A percentile compares a stretch with the other conserved stretches of the same genome.
Evolutionary conservation across 148 eudicot species (phyloP).

Genomic region (Pouteria glomerata): DNA sequence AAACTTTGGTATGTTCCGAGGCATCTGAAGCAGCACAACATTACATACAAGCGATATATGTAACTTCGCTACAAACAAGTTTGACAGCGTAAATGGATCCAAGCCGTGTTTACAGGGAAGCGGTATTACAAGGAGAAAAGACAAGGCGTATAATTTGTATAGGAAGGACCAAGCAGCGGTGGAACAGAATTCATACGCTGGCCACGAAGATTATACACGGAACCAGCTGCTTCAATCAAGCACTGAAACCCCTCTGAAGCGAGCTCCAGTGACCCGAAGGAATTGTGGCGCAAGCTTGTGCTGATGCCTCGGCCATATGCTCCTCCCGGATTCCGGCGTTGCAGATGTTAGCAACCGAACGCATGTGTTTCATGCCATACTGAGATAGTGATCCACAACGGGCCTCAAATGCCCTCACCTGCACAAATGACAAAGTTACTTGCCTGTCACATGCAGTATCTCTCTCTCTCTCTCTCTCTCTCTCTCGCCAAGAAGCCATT

Average conservation of each 20-base stretch:
- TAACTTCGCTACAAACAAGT: background rate
- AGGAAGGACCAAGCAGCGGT: background rate
- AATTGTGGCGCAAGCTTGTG: constrained; percentile 69
- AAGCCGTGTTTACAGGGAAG: constrained; percentile 7
- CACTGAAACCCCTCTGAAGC: constrained; percentile 74
- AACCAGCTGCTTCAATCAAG: constrained; percentile 27
- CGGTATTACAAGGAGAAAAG: background rate
- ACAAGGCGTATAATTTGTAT: background rate
- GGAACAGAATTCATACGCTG: background rate
- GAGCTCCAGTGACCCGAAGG: constrained; percentile 87
- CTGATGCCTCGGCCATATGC: constrained; percentile 79
- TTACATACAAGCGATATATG: too few species aligned
- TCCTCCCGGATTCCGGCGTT: constrained; percentile 63
- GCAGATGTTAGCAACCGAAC: constrained; percentile 86
- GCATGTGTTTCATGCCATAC: constrained; percentile 99
- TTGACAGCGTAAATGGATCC: background rate
- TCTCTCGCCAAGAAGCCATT: too few species aligned
- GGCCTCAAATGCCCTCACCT: constrained; percentile 86
- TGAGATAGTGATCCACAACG: constrained; percentile 85
- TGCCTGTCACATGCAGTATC: too few species aligned
- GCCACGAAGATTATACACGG: background rate
- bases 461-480: background rate
- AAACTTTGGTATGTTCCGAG: too few species aligned
- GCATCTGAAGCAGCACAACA: too few species aligned
- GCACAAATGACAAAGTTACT: constrained; percentile 17